Base-by-base conservation (phyloP, 2,329 filamentous ascomycete species). In the Colletotrichum magnum region DNA sequence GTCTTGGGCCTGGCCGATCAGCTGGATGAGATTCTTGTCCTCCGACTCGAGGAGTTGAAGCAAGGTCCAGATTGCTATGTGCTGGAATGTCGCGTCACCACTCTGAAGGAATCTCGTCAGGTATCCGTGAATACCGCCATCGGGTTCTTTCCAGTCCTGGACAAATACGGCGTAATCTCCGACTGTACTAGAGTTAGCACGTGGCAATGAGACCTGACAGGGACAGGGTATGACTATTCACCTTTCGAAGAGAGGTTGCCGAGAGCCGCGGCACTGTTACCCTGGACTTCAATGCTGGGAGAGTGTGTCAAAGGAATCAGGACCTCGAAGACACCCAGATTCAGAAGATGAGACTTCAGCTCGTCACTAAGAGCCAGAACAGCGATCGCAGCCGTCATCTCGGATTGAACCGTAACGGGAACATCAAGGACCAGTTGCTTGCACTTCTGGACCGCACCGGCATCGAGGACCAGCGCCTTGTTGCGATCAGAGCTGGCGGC, bases 311-410 rank as follows among this genome's bases (percentile, higher is more conserved):
- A 85, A 26, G 96, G 96, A 68, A 99, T 98, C 66, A 99, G 84
- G 13, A 98, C 95, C 77, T 98, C 96, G 77, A 98, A 98, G 1
- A 99, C 95, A 24, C 95, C 96, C 2, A 98, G 87, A 70, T 94
- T 95, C 63, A 99, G 84, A 13, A 99, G 87, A 77, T 97, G 93
- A 5, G 93, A 90, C 83, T 99, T 99, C 68, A 99, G 88, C 72
- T 99, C 96, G 76, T 99, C 96, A 75, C 95, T 98, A 59, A 99
- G 84, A 18, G 96, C 96, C 72, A 99, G 87, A 15, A 99, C 96
- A 45, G 96, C 96, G 80, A 99, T 98, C 1, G 96, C 96, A n/a
- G 96, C 96, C 5, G 96, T 99, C 96, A 99, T 99, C 81, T 99
- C 96, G 2, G 95, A 98, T 79, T 99, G 96, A 2, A 99, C 96